Evolutionary conservation across 179 eudicot species (phyloP), one percentile per base, ranked within the genome.

Genomic region (Beta lomatogona): DNA sequence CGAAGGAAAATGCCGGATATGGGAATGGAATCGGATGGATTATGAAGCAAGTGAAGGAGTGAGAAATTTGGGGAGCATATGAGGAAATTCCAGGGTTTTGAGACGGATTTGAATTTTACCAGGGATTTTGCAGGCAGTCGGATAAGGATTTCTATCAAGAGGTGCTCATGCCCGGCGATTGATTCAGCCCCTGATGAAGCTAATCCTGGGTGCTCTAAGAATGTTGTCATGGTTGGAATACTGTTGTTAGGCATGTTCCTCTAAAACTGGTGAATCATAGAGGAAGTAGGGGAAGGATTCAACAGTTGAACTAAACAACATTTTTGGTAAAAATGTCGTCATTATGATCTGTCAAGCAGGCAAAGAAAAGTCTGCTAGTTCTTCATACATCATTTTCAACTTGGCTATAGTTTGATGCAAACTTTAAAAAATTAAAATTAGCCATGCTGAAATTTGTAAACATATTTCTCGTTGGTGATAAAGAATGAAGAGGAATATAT

Each of bases 81-180:
- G 31, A 25, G 41, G 68, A 9, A 25, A 9, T 25, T 69, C 73
- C 73, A 45, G 53, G 19, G 22, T 45, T 69, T 69, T 16, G 73
- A 69, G 73, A 69, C 73, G 45, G 25, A 69, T 18, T 69, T 69
- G 13, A 69, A 45, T 46, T 45, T 69, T 28, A 69, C 22, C 53
- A 44, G 14, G 25, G 25, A 69, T n/a, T 69, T 69, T 7, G 73
- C 14, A 69, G 73, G 73, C 25, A 69, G 73, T 18, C 53, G 22
- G 53, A 69, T 4, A 4, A 69, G 73, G 25, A 44, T 69, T 45
- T 69, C 54, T 8, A 53, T 44, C 14, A 9, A 69, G 5, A 44
- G 53, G 18, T 44, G 22, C 68, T 45, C 73, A 9, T 46, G 53
- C 14, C 73, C 52, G 4, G 53, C 25, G 44, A 69, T 45, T 11